Evolutionary conservation across 495 filamentous ascomycete species (phyloP).

Genomic region (Oleoguttula mirabilis): DNA sequence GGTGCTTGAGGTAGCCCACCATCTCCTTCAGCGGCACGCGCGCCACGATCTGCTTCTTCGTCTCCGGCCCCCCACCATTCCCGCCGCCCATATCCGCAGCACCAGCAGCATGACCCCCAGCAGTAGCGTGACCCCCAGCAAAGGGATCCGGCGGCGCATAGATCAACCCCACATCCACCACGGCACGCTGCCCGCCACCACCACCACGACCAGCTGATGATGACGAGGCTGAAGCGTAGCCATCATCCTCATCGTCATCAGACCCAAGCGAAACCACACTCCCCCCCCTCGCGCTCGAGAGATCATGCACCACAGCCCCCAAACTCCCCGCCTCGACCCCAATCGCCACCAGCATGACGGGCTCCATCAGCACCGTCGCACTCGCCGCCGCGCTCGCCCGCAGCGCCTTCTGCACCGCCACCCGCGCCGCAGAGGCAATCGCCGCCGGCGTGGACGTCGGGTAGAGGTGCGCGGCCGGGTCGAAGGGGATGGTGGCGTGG

Average conservation of each 20-base stretch:
- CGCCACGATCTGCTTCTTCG: slow-evolving; percentile 53
- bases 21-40: slow-evolving; percentile 90
- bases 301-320: slow-evolving; percentile 80
- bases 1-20: slow-evolving; percentile 87
- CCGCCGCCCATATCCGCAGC: neutral
- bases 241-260: slow-evolving; percentile 32
- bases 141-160: slow-evolving; percentile 84
- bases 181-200: too few relatives aligned
- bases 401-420: slow-evolving; percentile 57
- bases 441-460: slow-evolving; percentile 58
- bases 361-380: slow-evolving; percentile 60
- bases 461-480: slow-evolving; percentile 53
- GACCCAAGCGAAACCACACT: slow-evolving; percentile 72
- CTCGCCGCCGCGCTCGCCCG: slow-evolving; percentile 39
- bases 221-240: slow-evolving; percentile 22
- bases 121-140: slow-evolving; percentile 31
- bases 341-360: slow-evolving; percentile 79
- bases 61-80: too few relatives aligned
- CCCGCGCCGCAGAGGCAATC: slow-evolving; percentile 62
- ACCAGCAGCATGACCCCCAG: neutral
- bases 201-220: too few relatives aligned
- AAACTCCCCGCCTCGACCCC: slow-evolving; percentile 68
- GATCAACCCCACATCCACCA: slow-evolving; percentile 56
- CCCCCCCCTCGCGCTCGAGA: slow-evolving; percentile 70
- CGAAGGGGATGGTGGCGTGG: slow-evolving; percentile 54